Conservation (phyloP, 768 basidiomycete species). For the Lanmaoa pseudosensibilis region DNA sequence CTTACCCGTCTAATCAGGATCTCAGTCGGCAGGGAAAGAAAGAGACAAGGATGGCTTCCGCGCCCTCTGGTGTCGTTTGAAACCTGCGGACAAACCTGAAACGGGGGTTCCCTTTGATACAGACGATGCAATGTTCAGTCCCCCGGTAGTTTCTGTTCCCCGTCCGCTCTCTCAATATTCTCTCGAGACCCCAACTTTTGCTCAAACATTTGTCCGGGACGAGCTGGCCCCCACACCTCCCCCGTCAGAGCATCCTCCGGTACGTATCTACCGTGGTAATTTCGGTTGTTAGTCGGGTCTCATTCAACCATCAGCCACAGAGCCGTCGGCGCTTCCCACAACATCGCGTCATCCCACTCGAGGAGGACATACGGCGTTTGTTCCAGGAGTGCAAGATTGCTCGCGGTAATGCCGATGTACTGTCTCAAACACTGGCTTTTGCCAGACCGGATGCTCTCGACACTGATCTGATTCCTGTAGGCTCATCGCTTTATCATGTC, state of each 20-base stretch:
- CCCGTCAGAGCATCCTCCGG: constrained; percentile 27
- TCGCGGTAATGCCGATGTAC: constrained; percentile 72
- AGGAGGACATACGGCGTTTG: constrained; percentile 82
- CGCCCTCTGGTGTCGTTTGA: constrained; percentile 77
- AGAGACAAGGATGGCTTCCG: constrained; percentile 57
- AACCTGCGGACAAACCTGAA: constrained; percentile 78
- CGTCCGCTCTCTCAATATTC: constrained; percentile 34
- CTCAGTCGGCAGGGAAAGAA: constrained; percentile 25
- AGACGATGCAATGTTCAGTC: constrained; percentile 79
- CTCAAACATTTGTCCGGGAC: constrained; percentile 35
- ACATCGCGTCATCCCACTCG: constrained; percentile 59
- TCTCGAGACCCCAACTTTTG: constrained; percentile 38
- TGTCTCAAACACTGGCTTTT: constrained; percentile 68
- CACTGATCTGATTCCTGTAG: constrained; percentile 64
- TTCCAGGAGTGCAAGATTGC: constrained; percentile 86
- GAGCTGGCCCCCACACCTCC: constrained; percentile 27
- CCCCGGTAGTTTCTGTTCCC: constrained; percentile 43
- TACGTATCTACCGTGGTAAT: constrained; percentile 5
- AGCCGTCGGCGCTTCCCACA: constrained; percentile 20
- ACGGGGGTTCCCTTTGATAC: constrained; percentile 78
- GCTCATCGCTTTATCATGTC: constrained; percentile 17
- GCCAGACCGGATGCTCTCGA: constrained; percentile 71
- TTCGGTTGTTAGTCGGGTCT: background rate
- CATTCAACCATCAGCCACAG: constrained; percentile 4
- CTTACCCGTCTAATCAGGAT: constrained; percentile 16